Percentiles rank a stretch among this genome's conserved stretches.
These are phyloP conservation scores for Cetraspora pellucida DNA, from an alignment of 192 early-diverging fungal genomes.

Conservation along the genomic window DNA sequence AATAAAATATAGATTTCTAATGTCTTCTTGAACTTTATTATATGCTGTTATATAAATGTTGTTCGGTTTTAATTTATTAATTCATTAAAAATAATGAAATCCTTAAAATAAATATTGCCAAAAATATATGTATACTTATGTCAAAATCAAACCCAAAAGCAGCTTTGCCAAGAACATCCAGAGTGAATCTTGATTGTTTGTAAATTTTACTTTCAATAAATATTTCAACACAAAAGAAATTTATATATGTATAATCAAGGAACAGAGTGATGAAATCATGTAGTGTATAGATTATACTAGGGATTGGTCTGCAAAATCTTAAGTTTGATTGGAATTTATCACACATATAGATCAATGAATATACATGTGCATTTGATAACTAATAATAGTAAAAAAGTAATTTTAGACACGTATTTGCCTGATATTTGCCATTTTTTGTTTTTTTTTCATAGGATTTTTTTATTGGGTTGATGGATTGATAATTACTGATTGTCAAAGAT, in stretches of 20 bases:
- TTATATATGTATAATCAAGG: background rate
- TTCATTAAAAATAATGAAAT: background rate
- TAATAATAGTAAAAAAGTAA: too few species aligned
- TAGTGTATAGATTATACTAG: too few species aligned
- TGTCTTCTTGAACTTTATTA: background rate
- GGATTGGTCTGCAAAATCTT: too few species aligned
- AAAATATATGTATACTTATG: background rate
- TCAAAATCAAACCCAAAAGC: background rate
- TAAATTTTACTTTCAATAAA: background rate
- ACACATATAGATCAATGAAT: too few species aligned
- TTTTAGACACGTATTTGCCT: too few species aligned
- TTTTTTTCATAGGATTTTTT: too few species aligned
- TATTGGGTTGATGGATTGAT: too few species aligned
- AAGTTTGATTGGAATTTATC: too few species aligned
- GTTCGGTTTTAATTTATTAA: background rate
- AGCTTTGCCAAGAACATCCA: background rate
- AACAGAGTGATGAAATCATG: too few species aligned
- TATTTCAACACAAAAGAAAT: background rate
- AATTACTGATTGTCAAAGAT: too few species aligned
- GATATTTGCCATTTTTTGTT: too few species aligned
- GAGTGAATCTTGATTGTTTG: background rate
- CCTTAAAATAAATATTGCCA: background rate
- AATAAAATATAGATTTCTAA: background rate
- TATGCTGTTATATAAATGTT: background rate
- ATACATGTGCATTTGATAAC: too few species aligned